Evolutionary conservation across 179 eudicot genomes (phyloP), one percentile per base, ranked within the genome.

Genomic region (Vitellaria paradoxa): DNA sequence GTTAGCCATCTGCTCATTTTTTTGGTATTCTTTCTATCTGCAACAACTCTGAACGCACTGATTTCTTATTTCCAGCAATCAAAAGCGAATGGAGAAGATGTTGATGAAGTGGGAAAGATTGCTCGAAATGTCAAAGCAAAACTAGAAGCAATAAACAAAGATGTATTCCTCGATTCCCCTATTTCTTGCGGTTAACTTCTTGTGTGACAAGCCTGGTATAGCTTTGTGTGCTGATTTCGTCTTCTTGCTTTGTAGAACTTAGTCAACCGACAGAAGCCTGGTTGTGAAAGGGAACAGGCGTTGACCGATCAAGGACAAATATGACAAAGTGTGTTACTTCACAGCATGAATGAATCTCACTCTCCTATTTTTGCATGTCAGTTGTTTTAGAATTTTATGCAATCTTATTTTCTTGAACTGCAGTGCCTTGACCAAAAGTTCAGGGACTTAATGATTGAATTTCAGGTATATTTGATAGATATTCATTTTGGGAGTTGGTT

Each of bases 61-160:
- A 30, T 61, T 64, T 21, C 61, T 68, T 13, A 71, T 9, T 80
- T 83, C 70, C 84, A 88, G 91, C 88, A 47, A 88, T 88, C 76
- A 88, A 84, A 86, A 86, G 84, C 85, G 86, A 40, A 88, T 88
- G 91, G 89, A 88, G 82, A 88, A 86, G 91, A 88, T 72, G 81
- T 88, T 63, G 91, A 86, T 68, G 87, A 88, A 84, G 91, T 88
- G 14, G 86, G 85, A 26, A 88, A 88, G 79, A 77, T 86, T 76
- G 91, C 91, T 30, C 87, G 91, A 7, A 82, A 74, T 81, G 80
- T 86, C 17, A 88, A 88, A 83, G 69, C 79, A 23, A 88, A 84
- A 80, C 71, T 88, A 55, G 88, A 88, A 83, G 82, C 79, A 76
- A 50, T 86, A 50, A 83, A 68, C 70, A 86, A 80, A 78, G 89